Evolutionary conservation across 2,329 filamentous ascomycete species (phyloP).

Genomic region (Neophaeococcomyces aloes): DNA sequence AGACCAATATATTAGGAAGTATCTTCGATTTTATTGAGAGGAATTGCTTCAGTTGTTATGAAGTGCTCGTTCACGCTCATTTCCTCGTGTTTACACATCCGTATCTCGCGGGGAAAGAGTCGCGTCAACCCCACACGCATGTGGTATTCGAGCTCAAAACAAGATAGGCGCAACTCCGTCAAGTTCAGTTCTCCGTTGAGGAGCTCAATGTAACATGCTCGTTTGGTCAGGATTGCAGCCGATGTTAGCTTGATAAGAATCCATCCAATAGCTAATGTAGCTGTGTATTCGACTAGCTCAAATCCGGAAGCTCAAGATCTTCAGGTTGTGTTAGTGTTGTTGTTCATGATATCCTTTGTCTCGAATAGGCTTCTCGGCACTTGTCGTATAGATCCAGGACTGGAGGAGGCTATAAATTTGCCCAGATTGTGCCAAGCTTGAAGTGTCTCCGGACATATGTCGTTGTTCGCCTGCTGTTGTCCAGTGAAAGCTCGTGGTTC

Average conservation of each 20-base stretch:
- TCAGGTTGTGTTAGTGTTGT: background rate
- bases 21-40: no score
- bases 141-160: background rate
- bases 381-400: no score
- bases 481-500: no score
- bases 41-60: no score
- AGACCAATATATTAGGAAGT: no score
- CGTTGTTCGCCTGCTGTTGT: no score
- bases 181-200: background rate
- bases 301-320: background rate
- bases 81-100: conserved; percentile 2
- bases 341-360: background rate
- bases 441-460: no score
- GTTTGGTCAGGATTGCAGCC: background rate
- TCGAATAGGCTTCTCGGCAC: no score
- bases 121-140: conserved; percentile 2
- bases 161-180: background rate
- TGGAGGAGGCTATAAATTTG: no score
- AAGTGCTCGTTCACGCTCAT: background rate
- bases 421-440: no score
- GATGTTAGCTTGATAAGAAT: background rate
- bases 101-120: background rate
- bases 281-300: background rate
- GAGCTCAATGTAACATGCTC: background rate
- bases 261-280: background rate